phyloP scores from a whole-genome alignment of 106 monocot genomes.

The Dendrobium chrysotoxum region DNA sequence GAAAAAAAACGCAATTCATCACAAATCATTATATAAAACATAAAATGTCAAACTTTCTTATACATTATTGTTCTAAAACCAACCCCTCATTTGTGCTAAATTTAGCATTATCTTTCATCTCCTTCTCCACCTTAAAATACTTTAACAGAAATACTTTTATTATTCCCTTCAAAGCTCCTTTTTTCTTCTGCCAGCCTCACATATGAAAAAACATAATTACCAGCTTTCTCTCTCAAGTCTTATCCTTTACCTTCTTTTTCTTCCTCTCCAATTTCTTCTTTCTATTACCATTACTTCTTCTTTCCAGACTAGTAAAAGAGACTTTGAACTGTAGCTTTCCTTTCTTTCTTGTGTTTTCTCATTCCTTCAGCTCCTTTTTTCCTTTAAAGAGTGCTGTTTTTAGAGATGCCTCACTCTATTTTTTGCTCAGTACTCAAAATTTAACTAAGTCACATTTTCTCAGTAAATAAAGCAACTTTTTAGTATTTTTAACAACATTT shows the following conservation, averaged over 20 bases:
- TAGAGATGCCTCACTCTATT: not conserved
- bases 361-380: not conserved
- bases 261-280: not conserved
- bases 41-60: too few species aligned
- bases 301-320: not conserved
- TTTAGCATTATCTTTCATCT: constrained; percentile 22
- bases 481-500: too few species aligned
- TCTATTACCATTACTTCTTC: not conserved
- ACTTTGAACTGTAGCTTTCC: not conserved
- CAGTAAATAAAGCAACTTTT: too few species aligned
- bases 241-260: constrained; percentile 1
- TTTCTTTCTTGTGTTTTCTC: not conserved
- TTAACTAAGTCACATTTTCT: too few species aligned
- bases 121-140: constrained; percentile 6
- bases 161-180: constrained; percentile 3
- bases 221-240: constrained; percentile 9
- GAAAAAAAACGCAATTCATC: too few species aligned
- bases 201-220: not conserved
- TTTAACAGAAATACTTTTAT: not conserved
- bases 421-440: too few species aligned
- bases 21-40: too few species aligned
- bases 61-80: not conserved
- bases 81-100: constrained; percentile 4
- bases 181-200: constrained; percentile 11
- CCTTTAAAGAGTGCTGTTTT: not conserved